These are phyloP conservation scores for Diaporthe sp. DNA, from an alignment of 2,329 filamentous ascomycete genomes.

Conservation along the genomic window DNA sequence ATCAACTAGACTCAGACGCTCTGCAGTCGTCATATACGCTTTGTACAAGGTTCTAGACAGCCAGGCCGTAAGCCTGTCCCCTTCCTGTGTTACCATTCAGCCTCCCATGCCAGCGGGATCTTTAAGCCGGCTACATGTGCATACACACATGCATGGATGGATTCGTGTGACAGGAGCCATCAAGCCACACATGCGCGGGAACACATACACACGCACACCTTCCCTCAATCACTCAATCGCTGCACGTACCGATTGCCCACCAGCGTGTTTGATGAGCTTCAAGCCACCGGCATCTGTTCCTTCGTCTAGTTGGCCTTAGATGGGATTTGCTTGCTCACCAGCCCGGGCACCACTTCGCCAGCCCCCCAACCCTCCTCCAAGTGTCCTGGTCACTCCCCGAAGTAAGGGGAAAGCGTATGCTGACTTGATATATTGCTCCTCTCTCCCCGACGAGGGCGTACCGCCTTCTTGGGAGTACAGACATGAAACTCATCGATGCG, in stretches of 20 bases:
- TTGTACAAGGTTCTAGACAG: neutral
- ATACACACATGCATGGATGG: neutral
- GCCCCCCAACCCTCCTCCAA: neutral
- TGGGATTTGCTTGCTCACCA: neutral
- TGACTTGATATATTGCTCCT: neutral
- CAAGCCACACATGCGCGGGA: neutral
- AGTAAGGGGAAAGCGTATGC: neutral
- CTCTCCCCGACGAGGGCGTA: neutral
- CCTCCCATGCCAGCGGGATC: neutral
- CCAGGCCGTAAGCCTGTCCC: neutral
- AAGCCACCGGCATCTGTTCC: neutral
- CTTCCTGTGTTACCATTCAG: neutral
- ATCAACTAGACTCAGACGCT: neutral
- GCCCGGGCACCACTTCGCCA: neutral
- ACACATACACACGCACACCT: neutral
- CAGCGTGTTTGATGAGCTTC: constrained; percentile 2
- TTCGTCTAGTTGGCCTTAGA: too few species aligned
- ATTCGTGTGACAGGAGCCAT: neutral
- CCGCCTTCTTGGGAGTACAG: neutral
- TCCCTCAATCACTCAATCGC: neutral
- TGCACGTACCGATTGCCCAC: neutral
- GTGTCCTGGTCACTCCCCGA: neutral
- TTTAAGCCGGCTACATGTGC: neutral
- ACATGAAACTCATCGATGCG: constrained; percentile 22
- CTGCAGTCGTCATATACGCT: constrained; percentile 1